phyloP scores from a whole-genome alignment of 2,329 filamentous ascomycete genomes.

The Pestalotiopsis sp. region DNA sequence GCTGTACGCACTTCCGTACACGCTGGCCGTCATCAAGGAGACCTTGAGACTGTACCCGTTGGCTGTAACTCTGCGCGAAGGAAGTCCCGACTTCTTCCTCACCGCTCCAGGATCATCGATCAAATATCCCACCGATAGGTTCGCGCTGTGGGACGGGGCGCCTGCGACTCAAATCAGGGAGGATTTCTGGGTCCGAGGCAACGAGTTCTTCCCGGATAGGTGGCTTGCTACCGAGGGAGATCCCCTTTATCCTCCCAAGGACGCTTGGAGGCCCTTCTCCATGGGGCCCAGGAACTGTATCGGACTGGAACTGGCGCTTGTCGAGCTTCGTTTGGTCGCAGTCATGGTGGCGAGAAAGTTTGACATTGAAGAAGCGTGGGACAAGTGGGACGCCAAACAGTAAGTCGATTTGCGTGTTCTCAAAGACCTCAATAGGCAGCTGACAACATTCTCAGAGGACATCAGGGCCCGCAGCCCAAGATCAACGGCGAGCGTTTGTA shows the following conservation, averaged over 20 bases:
- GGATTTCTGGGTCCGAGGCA: conserved; percentile 36
- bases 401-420: not conserved
- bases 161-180: conserved; percentile 29
- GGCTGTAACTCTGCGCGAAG: conserved; percentile 40
- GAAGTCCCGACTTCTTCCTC: conserved; percentile 30
- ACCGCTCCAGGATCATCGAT: conserved; percentile 37
- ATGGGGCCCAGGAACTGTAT: conserved; percentile 56
- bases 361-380: conserved; percentile 47
- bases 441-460: not conserved
- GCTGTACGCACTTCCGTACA: conserved; percentile 51
- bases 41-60: conserved; percentile 48
- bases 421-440: not conserved
- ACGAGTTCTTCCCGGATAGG: conserved; percentile 42
- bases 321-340: conserved; percentile 50
- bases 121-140: conserved; percentile 35
- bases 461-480: not conserved
- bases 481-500: conserved; percentile 5
- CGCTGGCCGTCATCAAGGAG: conserved; percentile 53
- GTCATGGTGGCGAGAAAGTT: conserved; percentile 49
- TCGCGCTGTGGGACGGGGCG: conserved; percentile 18
- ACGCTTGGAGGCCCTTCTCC: conserved; percentile 55
- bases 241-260: conserved; percentile 26
- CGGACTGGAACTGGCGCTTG: conserved; percentile 55
- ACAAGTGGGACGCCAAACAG: conserved; percentile 31
- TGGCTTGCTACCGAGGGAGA: conserved; percentile 30